Evolutionary conservation across 2,329 filamentous ascomycete genomes (phyloP), one percentile per base, ranked within the genome.

Genomic region (Diaporthe batatas): DNA sequence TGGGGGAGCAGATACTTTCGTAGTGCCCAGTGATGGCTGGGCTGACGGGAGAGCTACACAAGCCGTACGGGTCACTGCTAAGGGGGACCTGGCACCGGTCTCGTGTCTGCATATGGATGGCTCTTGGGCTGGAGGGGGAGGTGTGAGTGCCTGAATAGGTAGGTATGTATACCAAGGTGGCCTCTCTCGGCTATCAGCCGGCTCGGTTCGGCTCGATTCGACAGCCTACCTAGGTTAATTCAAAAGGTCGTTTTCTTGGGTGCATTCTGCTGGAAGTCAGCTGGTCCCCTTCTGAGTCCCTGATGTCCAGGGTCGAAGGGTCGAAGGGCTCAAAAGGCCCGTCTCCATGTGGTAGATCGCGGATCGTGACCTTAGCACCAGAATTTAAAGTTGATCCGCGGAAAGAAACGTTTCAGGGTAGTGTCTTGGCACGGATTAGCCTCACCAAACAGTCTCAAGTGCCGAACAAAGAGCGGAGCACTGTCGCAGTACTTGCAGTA

Each of bases 361-460:
- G 36, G 62, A 53, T 67, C 47, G 47, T 32, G 36, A 53, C 62
- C 10, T 47, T 67, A 39, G 47, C 62, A 29, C 47, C 32, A 53
- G 32, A 39, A 67, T 67, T 67, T 67, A 67, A 53, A 67, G 62
- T 67, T 67, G 62, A 49, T 47, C 62, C 47, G 51, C 34, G 65
- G 47, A 55, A 65, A 68, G 47, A 71, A 68, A 65, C 70, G 70
- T 71, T 68, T 71, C 70, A 71, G 49, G 49, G 49, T 68, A 49
- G 58, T 42, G 21, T 47, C 70, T 71, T 71, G 70, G 70, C 70
- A 71, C 70, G 58, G 70, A 57, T 71, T 68, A 55, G 49, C 59
- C 70, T 54, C 39, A 65, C 29, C 53, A 68, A 65, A 47, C 51
- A 68, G 70, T 71, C 70, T 71, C 70, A 71, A 71, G 59, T 71